phyloP scores from a whole-genome alignment of 768 basidiomycete species.

The Calvatia gigantea region DNA sequence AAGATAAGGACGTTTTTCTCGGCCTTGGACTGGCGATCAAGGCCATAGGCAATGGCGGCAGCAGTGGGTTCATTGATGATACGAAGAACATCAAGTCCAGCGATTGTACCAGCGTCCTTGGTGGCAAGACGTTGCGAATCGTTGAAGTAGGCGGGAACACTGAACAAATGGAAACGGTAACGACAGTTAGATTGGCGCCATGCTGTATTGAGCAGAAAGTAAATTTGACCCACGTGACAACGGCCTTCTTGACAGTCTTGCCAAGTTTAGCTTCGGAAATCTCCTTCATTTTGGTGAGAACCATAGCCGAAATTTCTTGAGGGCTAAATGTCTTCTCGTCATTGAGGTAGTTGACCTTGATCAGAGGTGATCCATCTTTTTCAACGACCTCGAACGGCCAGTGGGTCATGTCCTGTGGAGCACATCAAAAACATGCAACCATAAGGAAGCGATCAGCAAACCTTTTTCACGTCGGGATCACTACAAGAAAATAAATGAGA shows the following conservation, averaged over 20 bases:
- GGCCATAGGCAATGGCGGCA: constrained; percentile 98
- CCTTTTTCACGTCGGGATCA: constrained; percentile 94
- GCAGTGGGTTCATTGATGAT: constrained; percentile 99
- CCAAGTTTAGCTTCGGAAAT: constrained; percentile 99
- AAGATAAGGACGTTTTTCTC: constrained; percentile 99
- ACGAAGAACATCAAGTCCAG: constrained; percentile 98
- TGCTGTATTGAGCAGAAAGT: neutral
- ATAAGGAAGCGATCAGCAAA: constrained; percentile 24
- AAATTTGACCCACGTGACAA: constrained; percentile 76
- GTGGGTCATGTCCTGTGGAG: constrained; percentile 80
- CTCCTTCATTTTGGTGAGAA: constrained; percentile 99
- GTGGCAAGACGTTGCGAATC: constrained; percentile 99
- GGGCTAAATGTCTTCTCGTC: constrained; percentile 97
- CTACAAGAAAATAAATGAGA: constrained; percentile 33
- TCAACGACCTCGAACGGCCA: constrained; percentile 98
- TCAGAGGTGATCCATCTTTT: constrained; percentile 94
- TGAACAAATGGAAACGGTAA: constrained; percentile 23
- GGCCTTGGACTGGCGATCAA: constrained; percentile 88
- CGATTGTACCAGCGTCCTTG: constrained; percentile 97
- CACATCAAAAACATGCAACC: constrained; percentile 13
- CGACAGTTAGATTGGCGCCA: constrained; percentile 1
- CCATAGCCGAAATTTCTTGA: constrained; percentile 99
- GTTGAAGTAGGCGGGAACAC: constrained; percentile 99
- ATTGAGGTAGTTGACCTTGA: constrained; percentile 92
- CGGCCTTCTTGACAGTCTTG: constrained; percentile 97